Evolutionary conservation across 805 yeast genomes (phyloP).

Genomic region (Starmerella bombi): DNA sequence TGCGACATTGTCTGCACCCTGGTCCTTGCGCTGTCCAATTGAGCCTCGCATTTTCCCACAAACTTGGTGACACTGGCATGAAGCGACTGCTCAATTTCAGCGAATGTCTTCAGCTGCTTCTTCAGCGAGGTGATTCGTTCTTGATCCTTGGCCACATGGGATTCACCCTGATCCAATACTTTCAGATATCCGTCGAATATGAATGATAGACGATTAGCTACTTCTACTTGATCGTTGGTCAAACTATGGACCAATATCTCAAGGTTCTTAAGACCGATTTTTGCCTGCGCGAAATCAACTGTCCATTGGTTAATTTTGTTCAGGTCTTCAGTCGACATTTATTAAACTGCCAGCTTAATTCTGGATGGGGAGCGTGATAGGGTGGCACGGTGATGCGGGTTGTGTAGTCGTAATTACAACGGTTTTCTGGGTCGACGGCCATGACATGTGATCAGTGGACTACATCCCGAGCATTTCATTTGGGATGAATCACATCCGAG

Average conservation of each 20-base stretch:
- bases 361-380: too few relatives aligned
- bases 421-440: too few relatives aligned
- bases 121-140: neutral
- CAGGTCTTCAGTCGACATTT: constrained; percentile 4
- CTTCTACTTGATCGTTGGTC: constrained; percentile 7
- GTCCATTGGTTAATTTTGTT: constrained; percentile 14
- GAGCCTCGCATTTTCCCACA: constrained; percentile 22
- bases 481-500: too few relatives aligned
- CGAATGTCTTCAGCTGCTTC: constrained; percentile 5
- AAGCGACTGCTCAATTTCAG: constrained; percentile 1
- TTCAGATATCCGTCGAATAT: constrained; percentile 6
- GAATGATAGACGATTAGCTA: constrained; percentile 3
- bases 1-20: constrained; percentile 9
- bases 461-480: too few relatives aligned
- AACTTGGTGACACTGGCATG: constrained; percentile 4
- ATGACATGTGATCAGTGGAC: too few relatives aligned
- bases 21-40: constrained; percentile 10
- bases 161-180: constrained; percentile 3
- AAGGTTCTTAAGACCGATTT: constrained; percentile 10
- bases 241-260: constrained; percentile 6
- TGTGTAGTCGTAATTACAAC: too few relatives aligned
- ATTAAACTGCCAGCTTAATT: too few relatives aligned
- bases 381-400: too few relatives aligned
- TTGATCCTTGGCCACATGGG: constrained; percentile 1
- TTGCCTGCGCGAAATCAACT: constrained; percentile 15